Base-by-base conservation (phyloP, 768 basidiomycete species). In the Amanita brunnescens region DNA sequence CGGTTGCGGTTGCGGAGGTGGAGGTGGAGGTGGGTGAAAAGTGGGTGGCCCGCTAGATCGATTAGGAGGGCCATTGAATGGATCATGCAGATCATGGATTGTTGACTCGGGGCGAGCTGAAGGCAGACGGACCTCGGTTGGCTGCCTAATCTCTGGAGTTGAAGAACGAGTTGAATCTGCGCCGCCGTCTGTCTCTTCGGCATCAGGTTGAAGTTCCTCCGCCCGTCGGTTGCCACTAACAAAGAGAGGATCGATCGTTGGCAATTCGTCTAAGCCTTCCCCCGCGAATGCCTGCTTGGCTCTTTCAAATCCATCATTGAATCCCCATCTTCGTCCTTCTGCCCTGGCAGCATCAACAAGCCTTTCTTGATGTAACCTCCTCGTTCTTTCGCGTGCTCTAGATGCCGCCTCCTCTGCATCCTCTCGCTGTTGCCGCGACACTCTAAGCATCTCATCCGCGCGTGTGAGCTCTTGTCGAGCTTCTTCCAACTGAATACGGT, bases 401-500 rank as follows among this genome's bases (percentile, higher is more conserved):
- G 70, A 70, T 1, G 79, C 80, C 18, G 72, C 73, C 6, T 69
- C 64, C 59, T 83, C 80, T 0, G 83, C 83, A 5, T 82, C 77
- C 24, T 80, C 73, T 21, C 78, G 72, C 52, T 81, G 73, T 9
- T 64, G 65, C 61, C 81, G 78, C 5, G 77, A 61, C 1, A 66
- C 65, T 53, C 67, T 71, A 37, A 81, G 60, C 4, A 75, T 67
- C 5, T 74, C 71, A 57, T 80, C 75, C 3, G 77, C 78, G 29
- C 74, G 72, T 20, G 65, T 58, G 39, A 84, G 78, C 60, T 85
- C 80, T 50, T 69, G 66, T 51, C 69, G 68, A 2, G 73, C 71
- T 52, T 63, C 67, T 37, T 69, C 64, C n/a, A 72, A 59, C 56
- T 74, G 69, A 23, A 67, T 60, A 30, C 71, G 64, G 45, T 70